Evolutionary conservation across 164 flowering plant species (phyloP).

Genomic region (Dillenia turbinata): DNA sequence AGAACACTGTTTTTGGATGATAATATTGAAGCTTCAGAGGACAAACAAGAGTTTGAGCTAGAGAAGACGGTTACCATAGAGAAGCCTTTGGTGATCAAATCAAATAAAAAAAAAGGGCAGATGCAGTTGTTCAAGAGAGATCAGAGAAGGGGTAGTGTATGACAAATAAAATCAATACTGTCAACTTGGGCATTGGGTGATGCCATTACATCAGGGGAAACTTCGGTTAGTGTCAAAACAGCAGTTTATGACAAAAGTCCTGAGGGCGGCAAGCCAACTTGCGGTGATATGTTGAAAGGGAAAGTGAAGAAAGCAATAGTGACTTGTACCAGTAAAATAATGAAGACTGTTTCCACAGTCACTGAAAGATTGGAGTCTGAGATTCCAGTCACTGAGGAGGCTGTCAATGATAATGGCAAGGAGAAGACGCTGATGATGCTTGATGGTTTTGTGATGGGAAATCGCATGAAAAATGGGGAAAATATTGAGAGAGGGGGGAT

Average conservation of each 20-base stretch:
- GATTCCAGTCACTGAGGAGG: constrained; percentile 8
- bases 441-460: too few relatives aligned
- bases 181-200: constrained; percentile 1
- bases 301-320: constrained; percentile 20
- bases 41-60: constrained; percentile 15
- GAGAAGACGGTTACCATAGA: constrained; percentile 10
- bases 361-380: constrained; percentile 7
- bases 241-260: constrained; percentile 7
- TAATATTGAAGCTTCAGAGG: constrained; percentile 48
- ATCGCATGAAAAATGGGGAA: too few relatives aligned
- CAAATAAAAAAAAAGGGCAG: constrained; percentile 3
- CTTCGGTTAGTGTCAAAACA: not conserved
- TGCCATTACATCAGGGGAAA: not conserved
- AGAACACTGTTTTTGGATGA: constrained; percentile 20
- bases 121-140: constrained; percentile 6
- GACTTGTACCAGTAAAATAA: constrained; percentile 21
- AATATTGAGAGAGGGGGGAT: too few relatives aligned
- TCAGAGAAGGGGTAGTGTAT: constrained; percentile 2
- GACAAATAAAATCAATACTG: not conserved
- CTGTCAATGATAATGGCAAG: constrained; percentile 1
- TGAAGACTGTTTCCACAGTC: constrained; percentile 9
- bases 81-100: constrained; percentile 11
- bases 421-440: constrained; percentile 2
- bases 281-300: constrained; percentile 9
- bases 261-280: constrained; percentile 7